Conservation (phyloP, 2,329 filamentous ascomycete genomes). For the Colletotrichum musae region DNA sequence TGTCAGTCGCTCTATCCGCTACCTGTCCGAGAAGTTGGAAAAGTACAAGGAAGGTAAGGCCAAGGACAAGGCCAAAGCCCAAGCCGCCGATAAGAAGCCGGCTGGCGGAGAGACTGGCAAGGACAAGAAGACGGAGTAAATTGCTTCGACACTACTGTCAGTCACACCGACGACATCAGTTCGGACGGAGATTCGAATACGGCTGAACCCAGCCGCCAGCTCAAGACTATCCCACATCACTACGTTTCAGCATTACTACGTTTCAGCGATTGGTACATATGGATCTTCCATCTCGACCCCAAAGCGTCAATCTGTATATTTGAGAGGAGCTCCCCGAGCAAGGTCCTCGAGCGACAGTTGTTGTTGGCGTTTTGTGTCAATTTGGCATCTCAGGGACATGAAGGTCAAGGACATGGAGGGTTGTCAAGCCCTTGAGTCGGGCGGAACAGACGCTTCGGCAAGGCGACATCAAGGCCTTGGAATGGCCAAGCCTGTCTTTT, state of each 20-base stretch:
- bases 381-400: too few species aligned
- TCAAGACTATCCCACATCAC: background rate
- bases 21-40: conserved; percentile 84
- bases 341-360: too few species aligned
- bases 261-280: conserved; percentile 17
- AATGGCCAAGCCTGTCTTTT: background rate
- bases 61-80: conserved; percentile 46
- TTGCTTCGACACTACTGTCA: too few species aligned
- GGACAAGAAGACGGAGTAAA: conserved; percentile 26
- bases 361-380: too few species aligned
- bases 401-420: too few species aligned
- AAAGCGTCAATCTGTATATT: conserved; percentile 24
- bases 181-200: too few species aligned
- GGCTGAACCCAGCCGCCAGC: too few species aligned
- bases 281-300: conserved; percentile 4
- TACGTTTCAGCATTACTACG: conserved; percentile 5
- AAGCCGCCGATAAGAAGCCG: conserved; percentile 46
- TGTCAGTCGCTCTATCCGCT: conserved; percentile 76
- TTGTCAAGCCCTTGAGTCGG: too few species aligned
- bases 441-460: too few species aligned
- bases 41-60: conserved; percentile 70
- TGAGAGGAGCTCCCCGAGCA: background rate
- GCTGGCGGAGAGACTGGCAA: conserved; percentile 11
- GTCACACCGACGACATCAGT: too few species aligned
- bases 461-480: background rate